phyloP scores from a whole-genome alignment of 2,329 filamentous ascomycete genomes.

The Aspergillus calidoustus region DNA sequence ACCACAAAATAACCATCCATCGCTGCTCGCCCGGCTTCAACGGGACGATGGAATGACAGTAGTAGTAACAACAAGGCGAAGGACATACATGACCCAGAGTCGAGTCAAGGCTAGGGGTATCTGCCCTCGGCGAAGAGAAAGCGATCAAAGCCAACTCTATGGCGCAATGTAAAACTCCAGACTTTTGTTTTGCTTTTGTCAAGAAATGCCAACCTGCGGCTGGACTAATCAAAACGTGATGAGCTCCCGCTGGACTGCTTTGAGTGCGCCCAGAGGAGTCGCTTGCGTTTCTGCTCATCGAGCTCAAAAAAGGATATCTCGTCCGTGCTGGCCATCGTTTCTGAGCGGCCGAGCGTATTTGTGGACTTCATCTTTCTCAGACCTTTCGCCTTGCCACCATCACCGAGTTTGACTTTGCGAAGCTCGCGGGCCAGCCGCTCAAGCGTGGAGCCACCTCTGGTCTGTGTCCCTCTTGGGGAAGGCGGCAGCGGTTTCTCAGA shows the following conservation, averaged over 20 bases:
- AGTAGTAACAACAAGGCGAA: constrained; percentile 10
- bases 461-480: constrained; percentile 32
- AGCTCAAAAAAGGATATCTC: constrained; percentile 52
- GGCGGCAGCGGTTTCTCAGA: constrained; percentile 49
- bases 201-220: neutral
- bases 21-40: constrained; percentile 1
- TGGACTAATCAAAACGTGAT: constrained; percentile 20
- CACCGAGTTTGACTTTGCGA: constrained; percentile 53
- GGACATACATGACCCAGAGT: neutral
- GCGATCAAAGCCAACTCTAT: constrained; percentile 15
- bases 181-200: constrained; percentile 1
- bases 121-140: neutral
- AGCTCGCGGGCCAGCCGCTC: constrained; percentile 65
- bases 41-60: constrained; percentile 1
- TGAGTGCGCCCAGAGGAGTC: constrained; percentile 50
- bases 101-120: constrained; percentile 1
- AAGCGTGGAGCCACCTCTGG: constrained; percentile 53
- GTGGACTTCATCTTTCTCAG: constrained; percentile 58
- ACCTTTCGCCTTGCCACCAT: constrained; percentile 31
- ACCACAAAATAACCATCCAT: constrained; percentile 10
- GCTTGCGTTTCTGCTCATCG: constrained; percentile 53
- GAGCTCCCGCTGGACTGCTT: constrained; percentile 28
- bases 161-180: constrained; percentile 12
- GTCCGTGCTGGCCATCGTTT: constrained; percentile 37
- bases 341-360: constrained; percentile 52